phyloP scores from a whole-genome alignment of 208 protist species.

The Trypanosoma platydactyli region DNA sequence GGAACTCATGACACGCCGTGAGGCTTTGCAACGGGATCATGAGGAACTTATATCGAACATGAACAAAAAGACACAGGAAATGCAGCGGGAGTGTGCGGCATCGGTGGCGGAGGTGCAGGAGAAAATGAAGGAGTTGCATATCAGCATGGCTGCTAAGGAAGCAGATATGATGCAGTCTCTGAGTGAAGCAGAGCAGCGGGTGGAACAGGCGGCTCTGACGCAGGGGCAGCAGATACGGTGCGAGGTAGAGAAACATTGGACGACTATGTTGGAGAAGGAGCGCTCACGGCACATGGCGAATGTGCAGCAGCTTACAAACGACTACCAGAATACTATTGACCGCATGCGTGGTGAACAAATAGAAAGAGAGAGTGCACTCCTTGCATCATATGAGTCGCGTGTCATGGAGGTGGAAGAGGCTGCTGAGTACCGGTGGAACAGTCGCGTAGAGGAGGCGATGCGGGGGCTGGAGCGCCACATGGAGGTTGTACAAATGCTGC shows the following conservation, averaged over 20 bases:
- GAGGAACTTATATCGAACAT: constrained; percentile 24
- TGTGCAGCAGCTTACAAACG: constrained; percentile 4
- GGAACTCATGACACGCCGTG: constrained; percentile 35
- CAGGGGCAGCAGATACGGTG: constrained; percentile 2
- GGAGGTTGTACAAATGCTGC: constrained; percentile 24
- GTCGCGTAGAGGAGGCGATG: constrained; percentile 25
- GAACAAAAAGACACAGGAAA: constrained; percentile 28
- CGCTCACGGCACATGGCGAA: background rate
- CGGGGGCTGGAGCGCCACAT: constrained; percentile 18
- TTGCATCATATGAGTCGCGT: constrained; percentile 25
- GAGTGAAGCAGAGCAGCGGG: constrained; percentile 16
- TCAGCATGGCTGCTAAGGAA: constrained; percentile 15
- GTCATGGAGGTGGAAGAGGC: constrained; percentile 29
- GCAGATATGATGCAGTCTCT: constrained; percentile 22
- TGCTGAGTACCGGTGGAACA: constrained; percentile 28
- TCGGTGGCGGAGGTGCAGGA: constrained; percentile 32
- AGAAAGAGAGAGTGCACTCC: constrained; percentile 25
- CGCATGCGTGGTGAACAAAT: constrained; percentile 19
- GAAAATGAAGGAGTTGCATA: constrained; percentile 25
- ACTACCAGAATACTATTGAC: constrained; percentile 19
- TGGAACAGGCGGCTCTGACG: constrained; percentile 5
- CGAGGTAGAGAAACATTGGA: constrained; percentile 29
- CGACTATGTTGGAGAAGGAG: constrained; percentile 12
- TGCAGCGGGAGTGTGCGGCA: constrained; percentile 36
- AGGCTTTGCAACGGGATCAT: constrained; percentile 32